Evolutionary conservation across 2,329 filamentous ascomycete genomes (phyloP).

Genomic region (Aspergillus candidus): DNA sequence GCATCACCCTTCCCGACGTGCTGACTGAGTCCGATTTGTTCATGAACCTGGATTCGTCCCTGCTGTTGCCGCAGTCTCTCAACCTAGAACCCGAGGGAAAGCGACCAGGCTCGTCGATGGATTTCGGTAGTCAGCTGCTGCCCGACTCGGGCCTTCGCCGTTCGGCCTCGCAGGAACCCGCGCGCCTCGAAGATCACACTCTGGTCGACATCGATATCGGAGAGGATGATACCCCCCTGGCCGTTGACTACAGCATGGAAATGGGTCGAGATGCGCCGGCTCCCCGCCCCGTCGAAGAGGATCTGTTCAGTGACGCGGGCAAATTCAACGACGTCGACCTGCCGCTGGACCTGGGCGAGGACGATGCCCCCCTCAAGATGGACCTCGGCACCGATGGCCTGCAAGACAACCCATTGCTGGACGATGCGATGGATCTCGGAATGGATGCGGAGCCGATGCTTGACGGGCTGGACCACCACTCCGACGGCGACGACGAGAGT

Average conservation of each 20-base stretch:
- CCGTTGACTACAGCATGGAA: constrained; percentile 67
- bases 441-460: constrained; percentile 52
- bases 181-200: constrained; percentile 59
- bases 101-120: constrained; percentile 33
- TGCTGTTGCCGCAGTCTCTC: constrained; percentile 71
- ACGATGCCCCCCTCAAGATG: constrained; percentile 40
- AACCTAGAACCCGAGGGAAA: constrained; percentile 33
- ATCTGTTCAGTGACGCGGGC: constrained; percentile 56
- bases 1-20: constrained; percentile 81
- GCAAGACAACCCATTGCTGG: constrained; percentile 50
- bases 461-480: constrained; percentile 41
- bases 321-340: constrained; percentile 55
- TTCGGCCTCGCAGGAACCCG: constrained; percentile 45
- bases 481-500: constrained; percentile 61
- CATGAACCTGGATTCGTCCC: constrained; percentile 73
- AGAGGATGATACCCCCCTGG: constrained; percentile 60
- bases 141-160: constrained; percentile 54
- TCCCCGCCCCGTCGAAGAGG: constrained; percentile 54
- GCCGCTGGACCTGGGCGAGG: constrained; percentile 42
- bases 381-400: constrained; percentile 28
- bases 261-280: constrained; percentile 78
- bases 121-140: constrained; percentile 72
- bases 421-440: constrained; percentile 49
- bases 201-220: constrained; percentile 68
- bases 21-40: constrained; percentile 91